These are phyloP conservation scores for Penicillium robsamsonii DNA, from an alignment of 495 filamentous ascomycete species.

Conservation along the genomic window DNA sequence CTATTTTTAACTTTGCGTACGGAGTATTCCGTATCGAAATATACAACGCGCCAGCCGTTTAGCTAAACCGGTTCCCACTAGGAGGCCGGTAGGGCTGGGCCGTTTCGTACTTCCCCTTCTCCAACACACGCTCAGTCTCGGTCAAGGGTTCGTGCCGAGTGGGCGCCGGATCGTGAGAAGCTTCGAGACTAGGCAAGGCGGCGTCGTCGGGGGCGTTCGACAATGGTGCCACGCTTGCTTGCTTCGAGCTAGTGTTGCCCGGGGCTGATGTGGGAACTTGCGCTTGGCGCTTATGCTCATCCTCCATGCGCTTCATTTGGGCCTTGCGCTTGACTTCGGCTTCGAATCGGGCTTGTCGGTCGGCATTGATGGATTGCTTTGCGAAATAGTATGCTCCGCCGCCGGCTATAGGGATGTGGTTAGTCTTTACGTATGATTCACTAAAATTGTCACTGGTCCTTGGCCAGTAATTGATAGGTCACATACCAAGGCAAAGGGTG, in stretches of 20 bases:
- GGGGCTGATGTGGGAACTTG: conserved; percentile 21
- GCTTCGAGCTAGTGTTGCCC: conserved; percentile 32
- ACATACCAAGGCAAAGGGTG: conserved; percentile 70
- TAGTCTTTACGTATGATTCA: neutral
- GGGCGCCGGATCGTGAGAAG: conserved; percentile 77
- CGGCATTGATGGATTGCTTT: conserved; percentile 88
- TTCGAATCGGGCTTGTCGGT: conserved; percentile 69
- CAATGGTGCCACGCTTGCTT: conserved; percentile 36
- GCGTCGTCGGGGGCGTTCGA: conserved; percentile 52
- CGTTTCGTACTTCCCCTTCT: conserved; percentile 91
- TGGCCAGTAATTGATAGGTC: neutral
- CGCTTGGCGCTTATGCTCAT: conserved; percentile 42
- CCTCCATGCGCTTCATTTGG: conserved; percentile 58
- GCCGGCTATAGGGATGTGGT: conserved; percentile 55
- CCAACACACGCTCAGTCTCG: conserved; percentile 63
- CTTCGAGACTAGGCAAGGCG: conserved; percentile 76
- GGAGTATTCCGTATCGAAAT: conserved; percentile 11
- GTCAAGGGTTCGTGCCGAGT: conserved; percentile 78
- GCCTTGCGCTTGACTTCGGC: conserved; percentile 63
- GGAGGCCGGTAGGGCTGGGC: conserved; percentile 66
- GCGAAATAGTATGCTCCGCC: conserved; percentile 96
- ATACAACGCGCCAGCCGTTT: conserved; percentile 20
- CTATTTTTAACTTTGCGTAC: neutral
- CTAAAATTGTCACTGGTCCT: neutral
- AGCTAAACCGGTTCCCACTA: conserved; percentile 84